Evolutionary conservation across 768 basidiomycete genomes (phyloP), one percentile per base, ranked within the genome.

Genomic region (Chalciporus piperatus): DNA sequence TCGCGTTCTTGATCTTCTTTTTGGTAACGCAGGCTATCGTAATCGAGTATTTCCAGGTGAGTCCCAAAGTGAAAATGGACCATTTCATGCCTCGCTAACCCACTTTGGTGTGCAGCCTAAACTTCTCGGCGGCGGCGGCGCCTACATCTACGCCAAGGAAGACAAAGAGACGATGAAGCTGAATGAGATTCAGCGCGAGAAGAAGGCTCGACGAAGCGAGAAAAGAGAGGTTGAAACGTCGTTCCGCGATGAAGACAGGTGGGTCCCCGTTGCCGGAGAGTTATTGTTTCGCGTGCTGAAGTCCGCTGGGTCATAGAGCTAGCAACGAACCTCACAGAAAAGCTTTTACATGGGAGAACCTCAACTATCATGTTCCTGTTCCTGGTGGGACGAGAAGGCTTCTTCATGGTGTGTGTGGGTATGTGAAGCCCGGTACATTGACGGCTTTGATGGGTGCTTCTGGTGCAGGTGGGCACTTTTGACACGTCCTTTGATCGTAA

Each of bases 301-400:
- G 4, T 4, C 35, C 3, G 6, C 20, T 13, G 0, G 33, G 11
- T 47, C 16, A 20, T 47, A 56, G 59, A 30, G 9, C 6, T 10
- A 41, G 3, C 16, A 17, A 30, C 10, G 30, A 41, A 6, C 23
- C 22, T 27, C 25, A 3, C 71, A 70, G 63, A n/a, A 76, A 85
- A 53, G 72, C 84, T 3, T 93, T 95, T 69, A 89, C 91, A 1
- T 95, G 90, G 89, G 76, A 82, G 45, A 71, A 83, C 52, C 58
- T 92, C 43, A 72, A 74, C 50, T 94, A 93, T 65, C 76, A 76
- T 41, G 83, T 92, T 2, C 76, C 78, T 2, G 59, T 68, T 41
- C 43, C 56, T 0, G 61, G 62, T 32, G 66, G 64, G 11, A 73
- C 82, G 27, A 71, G 78, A 19, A 69, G 61, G 27, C 63, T 80